Evolutionary conservation across 805 yeast species (phyloP).

Genomic region (Maudiozyma pseudohumilis): DNA sequence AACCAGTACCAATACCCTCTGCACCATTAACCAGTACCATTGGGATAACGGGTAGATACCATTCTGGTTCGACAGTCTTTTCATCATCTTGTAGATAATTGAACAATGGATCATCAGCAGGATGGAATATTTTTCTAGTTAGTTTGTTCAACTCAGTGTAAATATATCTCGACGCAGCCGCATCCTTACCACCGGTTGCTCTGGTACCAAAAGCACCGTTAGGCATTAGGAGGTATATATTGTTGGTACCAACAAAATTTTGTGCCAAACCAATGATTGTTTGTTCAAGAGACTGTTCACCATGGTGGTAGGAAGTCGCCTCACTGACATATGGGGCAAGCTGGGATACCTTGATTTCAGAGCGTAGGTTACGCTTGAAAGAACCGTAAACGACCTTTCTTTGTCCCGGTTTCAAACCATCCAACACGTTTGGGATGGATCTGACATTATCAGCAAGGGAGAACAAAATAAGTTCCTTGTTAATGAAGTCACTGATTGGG

Average conservation of each 20-base stretch:
- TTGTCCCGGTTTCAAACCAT: conserved; percentile 96
- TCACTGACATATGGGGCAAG: conserved; percentile 84
- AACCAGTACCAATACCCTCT: conserved; percentile 98
- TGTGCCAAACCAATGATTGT: conserved; percentile 93
- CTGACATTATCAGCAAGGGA: conserved; percentile 95
- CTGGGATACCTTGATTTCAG: conserved; percentile 83
- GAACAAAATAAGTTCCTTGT: conserved; percentile 87
- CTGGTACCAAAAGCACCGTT: conserved; percentile 95
- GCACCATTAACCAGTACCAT: conserved; percentile 92
- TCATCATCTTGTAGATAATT: conserved; percentile 87
- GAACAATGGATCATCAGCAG: conserved; percentile 68
- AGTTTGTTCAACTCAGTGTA: conserved; percentile 73
- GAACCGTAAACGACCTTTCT: conserved; percentile 86
- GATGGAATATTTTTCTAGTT: conserved; percentile 67
- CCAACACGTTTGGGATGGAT: conserved; percentile 88
- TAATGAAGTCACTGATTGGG: conserved; percentile 89
- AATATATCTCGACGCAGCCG: conserved; percentile 96
- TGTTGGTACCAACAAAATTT: conserved; percentile 87
- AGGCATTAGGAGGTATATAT: conserved; percentile 74
- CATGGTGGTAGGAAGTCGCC: conserved; percentile 90
- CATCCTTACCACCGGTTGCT: conserved; percentile 95
- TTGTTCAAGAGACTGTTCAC: conserved; percentile 78
- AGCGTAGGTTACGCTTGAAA: conserved; percentile 62
- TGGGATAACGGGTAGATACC: conserved; percentile 91
- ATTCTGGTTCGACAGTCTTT: conserved; percentile 86